Evolutionary conservation across 2,329 filamentous ascomycete genomes (phyloP).

Genomic region (Huntiella moniliformis): DNA sequence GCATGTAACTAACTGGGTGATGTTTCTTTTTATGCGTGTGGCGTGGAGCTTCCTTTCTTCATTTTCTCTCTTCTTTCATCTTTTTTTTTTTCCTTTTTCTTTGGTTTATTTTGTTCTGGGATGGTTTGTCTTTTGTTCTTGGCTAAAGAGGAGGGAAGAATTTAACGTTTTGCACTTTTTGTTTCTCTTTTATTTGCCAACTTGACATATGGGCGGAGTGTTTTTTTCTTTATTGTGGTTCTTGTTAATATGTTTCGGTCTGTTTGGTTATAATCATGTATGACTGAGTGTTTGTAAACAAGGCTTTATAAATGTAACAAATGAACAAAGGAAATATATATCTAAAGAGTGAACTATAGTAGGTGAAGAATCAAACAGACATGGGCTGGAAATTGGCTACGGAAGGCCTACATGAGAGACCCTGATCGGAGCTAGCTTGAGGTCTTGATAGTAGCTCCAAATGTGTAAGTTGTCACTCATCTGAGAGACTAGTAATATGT

Average conservation of each 20-base stretch:
- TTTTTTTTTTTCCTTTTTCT: constrained; percentile 5
- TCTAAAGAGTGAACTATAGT: neutral
- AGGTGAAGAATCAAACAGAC: no score
- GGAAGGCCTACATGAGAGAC: neutral
- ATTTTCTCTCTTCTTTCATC: neutral
- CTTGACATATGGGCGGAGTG: neutral
- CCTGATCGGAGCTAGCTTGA: neutral
- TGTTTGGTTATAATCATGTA: neutral
- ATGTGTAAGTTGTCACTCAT: neutral
- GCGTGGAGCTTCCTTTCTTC: neutral
- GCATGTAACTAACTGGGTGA: constrained; percentile 2
- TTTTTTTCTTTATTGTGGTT: neutral
- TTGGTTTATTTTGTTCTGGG: constrained; percentile 11
- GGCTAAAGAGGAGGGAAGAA: constrained; percentile 8
- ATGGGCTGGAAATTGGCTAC: neutral
- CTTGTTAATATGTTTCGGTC: neutral
- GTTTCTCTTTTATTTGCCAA: neutral
- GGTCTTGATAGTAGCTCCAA: neutral
- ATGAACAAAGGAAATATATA: neutral
- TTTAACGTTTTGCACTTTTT: neutral
- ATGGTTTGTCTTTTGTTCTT: constrained; percentile 7
- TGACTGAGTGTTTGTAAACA: neutral
- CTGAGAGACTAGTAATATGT: no score
- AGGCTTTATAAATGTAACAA: neutral
- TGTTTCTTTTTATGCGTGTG: constrained; percentile 12